Evolutionary conservation across 208 protist species (phyloP).

Genomic region (Tritrichomonas musculus): DNA sequence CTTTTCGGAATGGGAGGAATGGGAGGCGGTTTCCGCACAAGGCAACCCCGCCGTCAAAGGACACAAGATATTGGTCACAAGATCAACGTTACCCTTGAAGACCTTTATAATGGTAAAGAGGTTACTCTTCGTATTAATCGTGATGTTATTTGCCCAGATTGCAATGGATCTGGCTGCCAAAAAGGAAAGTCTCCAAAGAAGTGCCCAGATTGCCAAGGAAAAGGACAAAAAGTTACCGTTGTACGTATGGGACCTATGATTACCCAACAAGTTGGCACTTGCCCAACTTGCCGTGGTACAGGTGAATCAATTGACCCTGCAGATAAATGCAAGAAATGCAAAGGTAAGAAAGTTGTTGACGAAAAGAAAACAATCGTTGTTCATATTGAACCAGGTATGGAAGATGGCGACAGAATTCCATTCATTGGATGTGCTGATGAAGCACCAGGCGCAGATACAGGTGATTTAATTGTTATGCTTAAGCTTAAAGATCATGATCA

Average conservation of each 20-base stretch:
- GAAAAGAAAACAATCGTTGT: neutral
- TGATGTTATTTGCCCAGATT: neutral
- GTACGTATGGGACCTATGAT: neutral
- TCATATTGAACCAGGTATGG: constrained; percentile 8
- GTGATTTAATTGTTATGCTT: neutral
- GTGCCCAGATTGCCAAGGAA: neutral
- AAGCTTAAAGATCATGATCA: neutral
- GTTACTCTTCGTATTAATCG: neutral
- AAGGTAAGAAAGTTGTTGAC: neutral
- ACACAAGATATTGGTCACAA: neutral
- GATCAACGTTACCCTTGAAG: neutral
- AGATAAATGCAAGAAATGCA: neutral
- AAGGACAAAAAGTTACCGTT: neutral
- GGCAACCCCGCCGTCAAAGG: neutral
- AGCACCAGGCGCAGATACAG: neutral
- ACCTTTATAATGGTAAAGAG: neutral
- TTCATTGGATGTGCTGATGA: neutral
- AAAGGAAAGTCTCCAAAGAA: neutral
- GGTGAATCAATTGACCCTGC: neutral
- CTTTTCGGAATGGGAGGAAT: neutral
- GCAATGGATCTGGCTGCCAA: neutral
- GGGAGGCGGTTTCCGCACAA: neutral
- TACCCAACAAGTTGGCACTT: neutral
- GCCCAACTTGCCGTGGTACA: neutral
- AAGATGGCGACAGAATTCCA: neutral